Evolutionary conservation across 805 yeast species (phyloP).

Genomic region (Jamesozyma jinghongensis): DNA sequence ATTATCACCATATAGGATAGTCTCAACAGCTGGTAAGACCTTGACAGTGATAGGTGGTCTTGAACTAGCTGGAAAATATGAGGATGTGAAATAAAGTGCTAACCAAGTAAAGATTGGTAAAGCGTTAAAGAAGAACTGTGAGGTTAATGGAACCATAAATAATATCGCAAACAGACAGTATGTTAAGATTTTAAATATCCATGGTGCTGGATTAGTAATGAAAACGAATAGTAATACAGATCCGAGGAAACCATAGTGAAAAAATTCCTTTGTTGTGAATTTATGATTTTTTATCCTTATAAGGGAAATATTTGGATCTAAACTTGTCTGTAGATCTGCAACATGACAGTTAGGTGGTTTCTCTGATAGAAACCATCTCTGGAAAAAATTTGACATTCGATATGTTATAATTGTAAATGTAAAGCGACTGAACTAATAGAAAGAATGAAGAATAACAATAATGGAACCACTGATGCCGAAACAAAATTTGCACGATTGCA

Average conservation of each 20-base stretch:
- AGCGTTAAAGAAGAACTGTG: slow-evolving; percentile 77
- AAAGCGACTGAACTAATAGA: too few relatives aligned
- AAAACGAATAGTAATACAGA: slow-evolving; percentile 51
- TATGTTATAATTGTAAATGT: not conserved
- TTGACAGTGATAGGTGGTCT: slow-evolving; percentile 88
- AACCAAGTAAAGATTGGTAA: slow-evolving; percentile 83
- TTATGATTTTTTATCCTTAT: slow-evolving; percentile 35
- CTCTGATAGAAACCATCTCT: slow-evolving; percentile 46
- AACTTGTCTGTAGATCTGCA: slow-evolving; percentile 39
- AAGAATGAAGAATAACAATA: too few relatives aligned
- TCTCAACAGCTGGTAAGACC: slow-evolving; percentile 83
- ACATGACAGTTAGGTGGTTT: slow-evolving; percentile 38
- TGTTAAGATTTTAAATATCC: slow-evolving; percentile 31
- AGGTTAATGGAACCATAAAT: slow-evolving; percentile 62
- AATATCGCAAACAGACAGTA: slow-evolving; percentile 35
- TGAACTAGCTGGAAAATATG: slow-evolving; percentile 61
- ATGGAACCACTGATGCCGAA: too few relatives aligned
- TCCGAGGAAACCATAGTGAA: slow-evolving; percentile 42
- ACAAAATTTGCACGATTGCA: too few relatives aligned
- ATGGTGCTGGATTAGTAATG: slow-evolving; percentile 45
- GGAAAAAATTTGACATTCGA: slow-evolving; percentile 32
- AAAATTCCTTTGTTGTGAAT: slow-evolving; percentile 40
- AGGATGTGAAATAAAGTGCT: slow-evolving; percentile 67
- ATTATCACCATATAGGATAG: slow-evolving; percentile 86
- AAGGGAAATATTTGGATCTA: slow-evolving; percentile 37